These are phyloP conservation scores for Trifolium subterraneum DNA, from an alignment of 306 rosid genomes.

Conservation along the genomic window DNA sequence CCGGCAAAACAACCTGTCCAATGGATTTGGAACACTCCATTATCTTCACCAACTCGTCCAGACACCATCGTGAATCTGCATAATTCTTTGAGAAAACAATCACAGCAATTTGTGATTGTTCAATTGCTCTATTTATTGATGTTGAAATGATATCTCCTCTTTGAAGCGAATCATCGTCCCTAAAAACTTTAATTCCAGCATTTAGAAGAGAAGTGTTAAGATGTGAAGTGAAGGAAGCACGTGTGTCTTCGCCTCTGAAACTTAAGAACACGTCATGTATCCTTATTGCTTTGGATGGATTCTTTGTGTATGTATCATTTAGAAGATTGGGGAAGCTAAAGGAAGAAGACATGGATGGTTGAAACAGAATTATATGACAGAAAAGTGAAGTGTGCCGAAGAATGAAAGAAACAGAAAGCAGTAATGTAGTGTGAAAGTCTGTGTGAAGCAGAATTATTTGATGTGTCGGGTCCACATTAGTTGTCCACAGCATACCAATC, in stretches of 20 bases:
- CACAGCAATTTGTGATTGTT: not conserved
- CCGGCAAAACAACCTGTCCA: not conserved
- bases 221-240: not conserved
- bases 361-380: too few species aligned
- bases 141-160: not conserved
- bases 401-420: too few species aligned
- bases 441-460: too few species aligned
- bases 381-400: too few species aligned
- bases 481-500: too few species aligned
- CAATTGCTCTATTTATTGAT: not conserved
- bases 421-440: too few species aligned
- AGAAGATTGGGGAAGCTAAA: too few species aligned
- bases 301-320: too few species aligned
- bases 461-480: too few species aligned
- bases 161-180: not conserved
- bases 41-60: not conserved
- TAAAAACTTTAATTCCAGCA: not conserved
- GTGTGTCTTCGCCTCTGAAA: not conserved
- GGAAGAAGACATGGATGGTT: too few species aligned
- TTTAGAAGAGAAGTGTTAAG: not conserved
- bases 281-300: too few species aligned
- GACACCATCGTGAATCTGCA: not conserved
- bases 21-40: not conserved
- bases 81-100: not conserved
- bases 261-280: not conserved